A percentile compares a stretch with the other conserved stretches of the same genome.
Evolutionary conservation across 148 eudicot species (phyloP).

Genomic region (Persicaria tinctoria): DNA sequence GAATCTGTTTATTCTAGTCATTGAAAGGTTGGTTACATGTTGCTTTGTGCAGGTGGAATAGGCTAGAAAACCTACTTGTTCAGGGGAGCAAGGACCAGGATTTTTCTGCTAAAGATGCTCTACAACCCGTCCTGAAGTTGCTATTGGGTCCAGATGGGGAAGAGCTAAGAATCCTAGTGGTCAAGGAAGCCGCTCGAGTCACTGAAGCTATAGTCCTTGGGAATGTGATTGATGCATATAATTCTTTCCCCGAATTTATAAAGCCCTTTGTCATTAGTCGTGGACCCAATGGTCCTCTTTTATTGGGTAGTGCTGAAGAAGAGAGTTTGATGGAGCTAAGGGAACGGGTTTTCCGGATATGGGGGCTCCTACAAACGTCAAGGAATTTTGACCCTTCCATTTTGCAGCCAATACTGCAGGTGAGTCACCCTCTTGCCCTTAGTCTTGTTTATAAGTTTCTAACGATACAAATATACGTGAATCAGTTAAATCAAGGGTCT

Average conservation of each 20-base stretch:
- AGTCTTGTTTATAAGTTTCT: not conserved
- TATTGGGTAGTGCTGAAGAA: constrained; percentile 45
- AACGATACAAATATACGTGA: not conserved
- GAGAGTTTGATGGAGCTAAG: constrained; percentile 77
- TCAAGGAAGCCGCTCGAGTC: constrained; percentile 79
- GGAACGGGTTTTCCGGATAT: constrained; percentile 74
- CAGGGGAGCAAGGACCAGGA: constrained; percentile 87
- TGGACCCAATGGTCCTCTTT: constrained; percentile 42
- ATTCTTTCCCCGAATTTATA: constrained; percentile 54
- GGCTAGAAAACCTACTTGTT: constrained; percentile 96
- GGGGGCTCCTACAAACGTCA: constrained; percentile 78
- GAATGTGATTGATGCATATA: constrained; percentile 63
- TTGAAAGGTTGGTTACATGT: not conserved
- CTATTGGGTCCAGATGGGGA: constrained; percentile 85
- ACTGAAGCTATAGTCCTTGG: constrained; percentile 81
- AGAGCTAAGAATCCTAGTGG: constrained; percentile 71
- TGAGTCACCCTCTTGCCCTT: constrained; percentile 10
- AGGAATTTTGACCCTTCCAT: constrained; percentile 75
- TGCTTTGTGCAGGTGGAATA: constrained; percentile 73
- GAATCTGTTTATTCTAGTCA: not conserved
- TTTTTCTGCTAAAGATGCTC: constrained; percentile 88
- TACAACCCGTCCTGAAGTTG: constrained; percentile 94
- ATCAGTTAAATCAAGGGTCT: not conserved
- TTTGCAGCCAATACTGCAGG: constrained; percentile 91
- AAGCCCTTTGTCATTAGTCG: constrained; percentile 42